Evolutionary conservation across 805 yeast genomes (phyloP), one percentile per base, ranked within the genome.

Genomic region (Ogataea pilisensis): DNA sequence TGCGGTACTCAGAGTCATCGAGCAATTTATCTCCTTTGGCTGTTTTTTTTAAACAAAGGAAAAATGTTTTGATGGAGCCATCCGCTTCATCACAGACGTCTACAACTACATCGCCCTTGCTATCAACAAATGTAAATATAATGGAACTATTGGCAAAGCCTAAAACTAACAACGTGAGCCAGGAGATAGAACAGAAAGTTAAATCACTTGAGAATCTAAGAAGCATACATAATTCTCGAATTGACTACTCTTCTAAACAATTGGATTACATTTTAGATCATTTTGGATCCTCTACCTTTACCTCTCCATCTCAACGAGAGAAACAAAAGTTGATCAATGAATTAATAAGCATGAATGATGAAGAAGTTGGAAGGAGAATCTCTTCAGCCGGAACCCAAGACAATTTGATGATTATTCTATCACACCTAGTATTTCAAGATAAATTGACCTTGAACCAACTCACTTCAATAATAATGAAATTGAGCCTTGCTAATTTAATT

Each of bases 401-500:
- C 30, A 42, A 48, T 8, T 44, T 54, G 17, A 27, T 48, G 43
- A 35, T 45, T 3, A 44, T 58, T 6, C 37, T 57, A 34, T 44
- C 53, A 13, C 55, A 51, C 39, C 41, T 57, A 17, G 35, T 50
- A 11, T 49, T 53, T 21, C 35, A 44, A 28, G 42, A 46, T 19
- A 24, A 35, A n/a, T 32, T 57, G 29, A 42, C 28, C 8, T 27
- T 45, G 4, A 34, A 34, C 12, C 29, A 31, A 17, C 54, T 59
- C 27, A 38, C 50, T 16, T 28, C 37, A 5, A 42, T 60, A 3
- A 29, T 55, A 2, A 47, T 52, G 49, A 50, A 43, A 33, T 36
- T 58, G 16, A 45, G 50, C 20, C 16, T 52, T 4, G 40, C 35
- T 8, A 49, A 46, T 22, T 29, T 58, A 17, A 26, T 42, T 5